These are phyloP conservation scores for Amphibolis antarctica DNA, from an alignment of 106 monocot genomes.

Conservation along the genomic window DNA sequence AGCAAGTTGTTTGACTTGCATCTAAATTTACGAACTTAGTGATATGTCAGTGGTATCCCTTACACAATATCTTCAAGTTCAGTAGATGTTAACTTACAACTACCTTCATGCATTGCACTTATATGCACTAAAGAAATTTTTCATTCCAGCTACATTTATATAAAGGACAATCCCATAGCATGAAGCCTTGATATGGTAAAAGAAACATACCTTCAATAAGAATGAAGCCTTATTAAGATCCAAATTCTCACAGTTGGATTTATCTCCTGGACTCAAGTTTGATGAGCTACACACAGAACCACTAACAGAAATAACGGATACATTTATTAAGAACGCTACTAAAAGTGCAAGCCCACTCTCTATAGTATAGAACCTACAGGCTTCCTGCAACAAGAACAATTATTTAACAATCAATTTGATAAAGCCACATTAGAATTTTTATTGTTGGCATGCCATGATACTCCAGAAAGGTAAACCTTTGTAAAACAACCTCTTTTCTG, in stretches of 20 bases:
- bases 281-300: conserved; percentile 72
- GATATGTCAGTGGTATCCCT: too few relatives aligned
- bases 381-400: conserved; percentile 52
- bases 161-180: background rate
- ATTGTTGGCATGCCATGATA: too few relatives aligned
- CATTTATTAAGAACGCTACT: conserved; percentile 84
- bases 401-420: background rate
- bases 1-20: too few relatives aligned
- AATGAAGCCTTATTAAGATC: conserved; percentile 95
- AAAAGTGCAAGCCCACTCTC: conserved; percentile 90
- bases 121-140: too few relatives aligned
- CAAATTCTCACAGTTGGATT: conserved; percentile 48
- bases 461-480: too few relatives aligned
- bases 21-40: too few relatives aligned
- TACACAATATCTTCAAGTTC: too few relatives aligned
- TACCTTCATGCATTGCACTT: too few relatives aligned
- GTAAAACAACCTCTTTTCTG: too few relatives aligned
- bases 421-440: too few relatives aligned
- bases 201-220: conserved; percentile 52
- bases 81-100: too few relatives aligned
- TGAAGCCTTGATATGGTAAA: background rate
- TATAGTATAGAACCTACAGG: conserved; percentile 69
- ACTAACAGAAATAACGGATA: conserved; percentile 80
- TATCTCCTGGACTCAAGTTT: conserved; percentile 50
- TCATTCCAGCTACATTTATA: too few relatives aligned